phyloP scores from a whole-genome alignment of 768 basidiomycete species.

The Lyophyllum semitale region DNA sequence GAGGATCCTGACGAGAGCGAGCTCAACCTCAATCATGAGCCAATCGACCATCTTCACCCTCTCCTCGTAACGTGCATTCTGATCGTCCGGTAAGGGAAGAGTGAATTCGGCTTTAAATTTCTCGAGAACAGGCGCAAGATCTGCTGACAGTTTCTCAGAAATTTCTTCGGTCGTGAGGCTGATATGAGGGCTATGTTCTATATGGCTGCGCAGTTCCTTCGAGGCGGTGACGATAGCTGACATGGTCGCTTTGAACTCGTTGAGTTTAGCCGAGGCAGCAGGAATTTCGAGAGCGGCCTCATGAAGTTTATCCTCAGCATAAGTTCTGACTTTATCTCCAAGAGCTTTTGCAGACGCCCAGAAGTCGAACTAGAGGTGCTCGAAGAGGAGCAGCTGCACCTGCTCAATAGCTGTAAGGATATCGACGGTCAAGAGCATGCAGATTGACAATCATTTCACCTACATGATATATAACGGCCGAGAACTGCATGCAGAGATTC shows the following conservation, averaged over 20 bases:
- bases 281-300: constrained; percentile 10
- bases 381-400: not conserved
- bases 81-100: constrained; percentile 24
- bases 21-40: constrained; percentile 27
- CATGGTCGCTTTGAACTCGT: constrained; percentile 22
- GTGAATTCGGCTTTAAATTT: constrained; percentile 30
- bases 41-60: constrained; percentile 19
- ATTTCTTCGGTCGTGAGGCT: constrained; percentile 13
- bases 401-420: not conserved
- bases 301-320: constrained; percentile 19
- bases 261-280: constrained; percentile 18
- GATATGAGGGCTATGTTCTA: not conserved
- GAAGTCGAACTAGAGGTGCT: constrained; percentile 7
- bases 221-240: constrained; percentile 18
- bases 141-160: constrained; percentile 14
- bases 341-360: constrained; percentile 17
- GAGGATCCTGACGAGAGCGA: constrained; percentile 23
- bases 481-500: not conserved
- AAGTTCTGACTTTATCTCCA: constrained; percentile 11
- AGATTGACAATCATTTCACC: not conserved
- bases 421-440: not conserved
- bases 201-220: constrained; percentile 11
- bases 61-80: constrained; percentile 29
- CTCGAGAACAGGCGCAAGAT: constrained; percentile 21
- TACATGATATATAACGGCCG: not conserved